Conservation (phyloP, 192 early-diverging fungal species). For the Geosiphon pyriformis region DNA sequence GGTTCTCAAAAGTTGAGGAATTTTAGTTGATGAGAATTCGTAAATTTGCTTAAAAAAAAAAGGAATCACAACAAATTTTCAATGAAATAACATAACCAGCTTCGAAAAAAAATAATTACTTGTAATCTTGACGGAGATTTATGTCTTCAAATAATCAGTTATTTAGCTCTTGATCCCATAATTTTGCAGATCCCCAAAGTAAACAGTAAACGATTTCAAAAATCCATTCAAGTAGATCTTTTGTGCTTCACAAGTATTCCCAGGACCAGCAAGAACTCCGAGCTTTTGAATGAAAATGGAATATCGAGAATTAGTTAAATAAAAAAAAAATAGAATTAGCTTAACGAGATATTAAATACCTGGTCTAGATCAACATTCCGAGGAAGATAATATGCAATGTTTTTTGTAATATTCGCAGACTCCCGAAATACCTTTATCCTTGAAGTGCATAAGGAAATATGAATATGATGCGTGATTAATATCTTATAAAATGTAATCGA, state of each 20-base stretch:
- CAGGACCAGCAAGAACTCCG: slow-evolving; percentile 47
- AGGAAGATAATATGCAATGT: slow-evolving; percentile 85
- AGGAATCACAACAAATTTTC: too few relatives aligned
- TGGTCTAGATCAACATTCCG: slow-evolving; percentile 70
- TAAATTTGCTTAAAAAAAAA: too few relatives aligned
- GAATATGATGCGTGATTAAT: neutral
- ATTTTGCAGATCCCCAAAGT: slow-evolving; percentile 65
- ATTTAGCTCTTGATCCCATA: neutral
- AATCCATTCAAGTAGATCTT: slow-evolving; percentile 61
- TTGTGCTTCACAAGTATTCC: slow-evolving; percentile 73
- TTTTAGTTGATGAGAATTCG: too few relatives aligned
- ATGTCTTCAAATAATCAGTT: too few relatives aligned
- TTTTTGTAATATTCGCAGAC: slow-evolving; percentile 60
- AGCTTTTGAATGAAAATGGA: slow-evolving; percentile 31
- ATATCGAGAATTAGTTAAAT: neutral
- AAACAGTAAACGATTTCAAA: slow-evolving; percentile 66
- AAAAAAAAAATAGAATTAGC: neutral
- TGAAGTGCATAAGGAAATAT: neutral
- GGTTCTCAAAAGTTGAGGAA: too few relatives aligned
- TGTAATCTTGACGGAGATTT: too few relatives aligned
- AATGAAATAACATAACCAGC: too few relatives aligned
- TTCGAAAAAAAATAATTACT: too few relatives aligned
- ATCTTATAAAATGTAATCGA: too few relatives aligned
- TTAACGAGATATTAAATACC: slow-evolving; percentile 23
- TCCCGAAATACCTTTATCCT: slow-evolving; percentile 44